These are phyloP conservation scores for Articulospora tetracladia DNA, from an alignment of 495 filamentous ascomycete species.

Conservation along the genomic window DNA sequence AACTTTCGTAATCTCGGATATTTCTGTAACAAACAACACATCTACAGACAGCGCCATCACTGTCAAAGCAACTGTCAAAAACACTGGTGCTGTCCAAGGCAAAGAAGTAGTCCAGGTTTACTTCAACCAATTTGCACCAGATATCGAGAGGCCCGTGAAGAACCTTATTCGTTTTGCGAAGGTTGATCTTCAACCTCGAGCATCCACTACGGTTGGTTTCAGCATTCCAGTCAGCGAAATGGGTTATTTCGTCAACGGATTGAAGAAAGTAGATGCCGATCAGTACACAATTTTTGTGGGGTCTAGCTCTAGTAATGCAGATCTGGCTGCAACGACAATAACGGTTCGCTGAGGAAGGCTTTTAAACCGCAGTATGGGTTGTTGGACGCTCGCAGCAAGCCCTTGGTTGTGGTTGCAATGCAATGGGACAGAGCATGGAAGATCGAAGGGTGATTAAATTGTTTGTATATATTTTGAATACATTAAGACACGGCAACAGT, in stretches of 20 bases:
- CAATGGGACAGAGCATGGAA: not conserved
- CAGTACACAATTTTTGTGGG: conserved; percentile 21
- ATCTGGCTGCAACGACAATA: not conserved
- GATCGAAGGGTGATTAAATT: not conserved
- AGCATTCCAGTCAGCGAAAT: conserved; percentile 20
- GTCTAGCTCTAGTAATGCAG: not conserved
- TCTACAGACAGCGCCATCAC: conserved; percentile 52
- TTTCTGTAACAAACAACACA: conserved; percentile 32
- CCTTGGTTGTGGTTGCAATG: not conserved
- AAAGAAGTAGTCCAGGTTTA: conserved; percentile 80
- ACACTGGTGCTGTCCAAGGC: conserved; percentile 58
- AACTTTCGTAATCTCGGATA: conserved; percentile 52
- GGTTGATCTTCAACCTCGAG: conserved; percentile 59
- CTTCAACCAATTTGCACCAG: conserved; percentile 39
- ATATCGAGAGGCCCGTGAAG: conserved; percentile 57
- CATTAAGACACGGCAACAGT: too few species aligned
- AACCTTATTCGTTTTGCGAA: conserved; percentile 77
- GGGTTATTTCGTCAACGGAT: conserved; percentile 18
- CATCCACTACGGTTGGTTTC: conserved; percentile 53
- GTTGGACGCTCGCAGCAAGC: not conserved
- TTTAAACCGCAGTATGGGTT: not conserved
- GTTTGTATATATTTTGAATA: not conserved
- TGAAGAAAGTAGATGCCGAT: conserved; percentile 17
- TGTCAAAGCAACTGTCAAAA: conserved; percentile 58
- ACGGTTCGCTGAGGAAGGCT: not conserved